phyloP scores from a whole-genome alignment of 139 green algal genomes.

The Chlamydomonas asymmetrica region DNA sequence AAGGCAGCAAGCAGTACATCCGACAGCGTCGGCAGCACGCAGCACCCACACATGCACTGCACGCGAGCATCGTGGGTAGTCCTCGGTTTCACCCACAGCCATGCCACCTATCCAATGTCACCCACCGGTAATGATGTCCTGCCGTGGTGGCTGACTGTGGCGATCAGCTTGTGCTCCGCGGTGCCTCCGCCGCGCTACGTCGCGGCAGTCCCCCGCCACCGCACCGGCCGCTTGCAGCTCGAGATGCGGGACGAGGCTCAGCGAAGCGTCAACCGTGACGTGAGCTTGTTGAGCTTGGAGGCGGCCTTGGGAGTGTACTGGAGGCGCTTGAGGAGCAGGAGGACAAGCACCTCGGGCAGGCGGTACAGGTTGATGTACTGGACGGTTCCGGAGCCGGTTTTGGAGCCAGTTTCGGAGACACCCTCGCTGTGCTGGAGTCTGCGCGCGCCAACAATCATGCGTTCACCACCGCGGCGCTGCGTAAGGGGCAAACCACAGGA shows the following conservation, averaged over 20 bases:
- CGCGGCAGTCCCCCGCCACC: constrained; percentile 59
- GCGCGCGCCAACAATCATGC: too few species aligned
- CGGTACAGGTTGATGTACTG: constrained; percentile 38
- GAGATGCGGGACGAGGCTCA: constrained; percentile 55
- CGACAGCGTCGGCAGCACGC: too few species aligned
- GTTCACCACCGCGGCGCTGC: too few species aligned
- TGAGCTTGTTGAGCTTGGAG: constrained; percentile 62
- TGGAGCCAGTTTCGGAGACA: too few species aligned
- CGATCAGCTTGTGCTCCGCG: constrained; percentile 64
- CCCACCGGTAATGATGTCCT: constrained; percentile 43
- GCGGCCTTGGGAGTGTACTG: constrained; percentile 25
- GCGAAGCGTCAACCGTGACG: constrained; percentile 50
- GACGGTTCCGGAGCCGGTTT: too few species aligned
- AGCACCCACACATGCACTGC: too few species aligned
- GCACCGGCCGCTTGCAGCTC: too few species aligned
- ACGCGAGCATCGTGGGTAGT: background rate
- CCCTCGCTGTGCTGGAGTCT: constrained; percentile 57
- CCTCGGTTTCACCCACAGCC: background rate
- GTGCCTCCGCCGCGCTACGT: constrained; percentile 33
- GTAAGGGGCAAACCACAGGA: background rate
- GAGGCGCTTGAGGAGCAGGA: constrained; percentile 81
- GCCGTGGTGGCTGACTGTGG: constrained; percentile 77
- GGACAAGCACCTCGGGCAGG: constrained; percentile 69
- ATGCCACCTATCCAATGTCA: background rate
- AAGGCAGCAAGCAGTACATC: too few species aligned